Conservation (phyloP, 176 grass and related monocot species). For the Musa beccarii region DNA sequence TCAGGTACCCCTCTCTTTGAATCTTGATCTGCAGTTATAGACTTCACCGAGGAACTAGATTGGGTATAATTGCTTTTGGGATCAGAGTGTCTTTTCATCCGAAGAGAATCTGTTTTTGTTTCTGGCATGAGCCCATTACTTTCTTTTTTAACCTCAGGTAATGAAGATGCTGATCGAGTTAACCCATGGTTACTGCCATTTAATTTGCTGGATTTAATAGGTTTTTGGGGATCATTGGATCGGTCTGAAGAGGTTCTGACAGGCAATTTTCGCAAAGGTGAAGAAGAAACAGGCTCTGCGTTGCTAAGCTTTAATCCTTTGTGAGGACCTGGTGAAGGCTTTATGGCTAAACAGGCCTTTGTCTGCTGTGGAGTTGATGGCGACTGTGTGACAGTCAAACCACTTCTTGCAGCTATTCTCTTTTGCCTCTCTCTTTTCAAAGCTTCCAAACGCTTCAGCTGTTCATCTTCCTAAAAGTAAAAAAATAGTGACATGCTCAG, state of each 20-base stretch:
- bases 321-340: slow-evolving; percentile 46
- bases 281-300: slow-evolving; percentile 18
- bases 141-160: slow-evolving; percentile 56
- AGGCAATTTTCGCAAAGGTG: slow-evolving; percentile 19
- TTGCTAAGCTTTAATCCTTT: slow-evolving; percentile 51
- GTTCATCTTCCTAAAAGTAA: slow-evolving; percentile 68
- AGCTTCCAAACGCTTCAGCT: slow-evolving; percentile 71
- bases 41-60: slow-evolving; percentile 18
- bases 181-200: slow-evolving; percentile 34
- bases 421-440: slow-evolving; percentile 92
- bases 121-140: slow-evolving; percentile 20
- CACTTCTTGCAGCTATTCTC: slow-evolving; percentile 63
- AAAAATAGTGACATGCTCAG: slow-evolving; percentile 1
- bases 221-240: slow-evolving; percentile 25
- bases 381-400: slow-evolving; percentile 23
- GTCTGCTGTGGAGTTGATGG: slow-evolving; percentile 7
- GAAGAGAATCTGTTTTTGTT: slow-evolving; percentile 24
- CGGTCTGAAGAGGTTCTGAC: slow-evolving; percentile 29
- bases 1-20: slow-evolving; percentile 37
- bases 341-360: slow-evolving; percentile 6
- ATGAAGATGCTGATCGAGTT: slow-evolving; percentile 57
- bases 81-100: slow-evolving; percentile 48
- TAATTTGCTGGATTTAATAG: slow-evolving; percentile 4
- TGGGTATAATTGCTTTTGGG: slow-evolving; percentile 38
- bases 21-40: slow-evolving; percentile 15